Evolutionary conservation across 192 early-diverging fungal genomes (phyloP).

Genomic region (Oehlia diaphana): DNA sequence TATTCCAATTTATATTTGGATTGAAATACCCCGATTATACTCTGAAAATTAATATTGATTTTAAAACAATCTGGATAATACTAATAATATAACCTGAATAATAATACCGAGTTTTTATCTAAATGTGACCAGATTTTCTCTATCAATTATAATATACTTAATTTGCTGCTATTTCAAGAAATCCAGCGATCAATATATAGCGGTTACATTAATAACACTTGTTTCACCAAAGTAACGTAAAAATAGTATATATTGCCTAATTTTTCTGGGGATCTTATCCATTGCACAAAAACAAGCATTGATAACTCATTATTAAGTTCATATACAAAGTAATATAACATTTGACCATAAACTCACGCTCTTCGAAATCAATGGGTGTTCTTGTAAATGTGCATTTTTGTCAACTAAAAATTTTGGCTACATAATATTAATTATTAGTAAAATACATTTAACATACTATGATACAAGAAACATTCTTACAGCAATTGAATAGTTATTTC

Average conservation of each 20-base stretch:
- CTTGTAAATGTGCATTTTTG: constrained; percentile 1
- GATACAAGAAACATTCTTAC: background rate
- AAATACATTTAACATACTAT: background rate
- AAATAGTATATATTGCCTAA: background rate
- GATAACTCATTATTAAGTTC: background rate
- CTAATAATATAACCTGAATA: too few relatives aligned
- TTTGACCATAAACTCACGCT: background rate
- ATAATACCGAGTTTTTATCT: too few relatives aligned
- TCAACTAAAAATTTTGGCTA: background rate
- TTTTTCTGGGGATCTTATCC: background rate
- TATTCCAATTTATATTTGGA: too few relatives aligned
- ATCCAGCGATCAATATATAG: too few relatives aligned
- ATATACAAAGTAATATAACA: background rate
- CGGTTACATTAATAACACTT: too few relatives aligned
- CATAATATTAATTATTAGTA: background rate
- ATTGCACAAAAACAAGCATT: background rate
- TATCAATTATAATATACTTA: too few relatives aligned
- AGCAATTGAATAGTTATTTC: background rate
- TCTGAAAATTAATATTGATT: too few relatives aligned
- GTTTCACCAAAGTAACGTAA: background rate
- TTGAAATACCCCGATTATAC: too few relatives aligned
- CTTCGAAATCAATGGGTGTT: background rate
- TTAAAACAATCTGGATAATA: too few relatives aligned
- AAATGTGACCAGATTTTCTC: too few relatives aligned
- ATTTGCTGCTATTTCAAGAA: too few relatives aligned